Conservation (phyloP, 2,329 filamentous ascomycete species). For the Herpotrichia juniperi region DNA sequence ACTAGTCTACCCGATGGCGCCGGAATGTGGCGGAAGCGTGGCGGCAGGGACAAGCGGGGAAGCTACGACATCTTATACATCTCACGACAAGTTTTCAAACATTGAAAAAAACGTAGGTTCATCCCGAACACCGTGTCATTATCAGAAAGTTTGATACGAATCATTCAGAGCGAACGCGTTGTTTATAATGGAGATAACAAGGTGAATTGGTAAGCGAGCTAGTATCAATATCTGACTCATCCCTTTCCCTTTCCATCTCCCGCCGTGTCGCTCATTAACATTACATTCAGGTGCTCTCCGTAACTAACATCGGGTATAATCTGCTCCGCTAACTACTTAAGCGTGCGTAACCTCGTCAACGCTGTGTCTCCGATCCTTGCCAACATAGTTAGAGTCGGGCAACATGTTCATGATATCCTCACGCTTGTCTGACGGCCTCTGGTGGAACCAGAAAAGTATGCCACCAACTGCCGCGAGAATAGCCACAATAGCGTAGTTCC, state of each 20-base stretch:
- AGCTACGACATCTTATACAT: too few species aligned
- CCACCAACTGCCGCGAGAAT: constrained; percentile 68
- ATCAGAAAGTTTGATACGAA: too few species aligned
- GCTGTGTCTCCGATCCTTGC: constrained; percentile 36
- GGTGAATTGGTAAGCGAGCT: too few species aligned
- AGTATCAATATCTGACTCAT: neutral
- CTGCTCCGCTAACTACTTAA: neutral
- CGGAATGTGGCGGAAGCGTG: neutral
- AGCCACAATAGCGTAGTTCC: constrained; percentile 73
- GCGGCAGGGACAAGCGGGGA: neutral
- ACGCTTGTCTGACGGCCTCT: constrained; percentile 67
- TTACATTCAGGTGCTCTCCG: neutral
- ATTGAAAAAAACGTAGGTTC: too few species aligned
- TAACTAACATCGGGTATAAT: neutral
- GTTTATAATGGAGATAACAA: too few species aligned
- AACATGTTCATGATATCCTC: constrained; percentile 74
- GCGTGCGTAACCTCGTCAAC: constrained; percentile 3
- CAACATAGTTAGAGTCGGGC: constrained; percentile 43
- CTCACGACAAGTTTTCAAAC: too few species aligned
- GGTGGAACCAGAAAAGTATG: constrained; percentile 70
- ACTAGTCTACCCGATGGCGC: neutral
- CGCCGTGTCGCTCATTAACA: neutral
- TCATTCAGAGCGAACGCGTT: too few species aligned
- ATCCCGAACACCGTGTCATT: too few species aligned
- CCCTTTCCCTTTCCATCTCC: neutral